Base-by-base conservation (phyloP, 2,329 filamentous ascomycete species). In the Cucurbitaria berberidis region DNA sequence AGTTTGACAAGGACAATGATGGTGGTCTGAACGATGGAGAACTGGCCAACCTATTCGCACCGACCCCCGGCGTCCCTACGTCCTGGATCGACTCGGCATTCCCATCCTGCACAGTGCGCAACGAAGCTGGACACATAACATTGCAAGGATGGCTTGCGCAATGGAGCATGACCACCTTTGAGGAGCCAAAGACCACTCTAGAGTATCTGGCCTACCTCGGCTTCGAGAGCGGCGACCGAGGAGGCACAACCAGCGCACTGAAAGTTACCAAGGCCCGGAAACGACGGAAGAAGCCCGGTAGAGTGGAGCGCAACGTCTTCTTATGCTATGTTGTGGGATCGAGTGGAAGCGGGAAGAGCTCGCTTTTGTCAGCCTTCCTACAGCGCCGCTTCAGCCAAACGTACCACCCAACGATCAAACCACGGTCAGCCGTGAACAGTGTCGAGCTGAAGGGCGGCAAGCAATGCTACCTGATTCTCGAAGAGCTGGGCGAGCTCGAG, bases 111-210 rank as follows among this genome's bases (percentile, higher is more conserved):
- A 97, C 95, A 0, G 93, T 98, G 16, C 88, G 91, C 36, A 98
- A 97, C 70, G 95, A 99, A 76, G 91, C 91, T 8, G 95, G 95
- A 0, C 86, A 98, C 72, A 93, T 99, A 57, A 99, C 95, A 1
- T 81, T 99, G 3, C 95, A 99, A 74, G 95, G 95, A 1, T 99
- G 95, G 95, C 84, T 99, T 32, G 95, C 95, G 3, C 95, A 99
- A 68, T 99, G 95, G 95, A 97, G 93, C 73, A 99, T 99, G 95
- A 99, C 95, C 0, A 99, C 95, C 0, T 99, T 98, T 67, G 86
- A 96, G 55, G 93, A 96, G 51, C 93, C 95, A 11, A 96, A 95
- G 72, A 97, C 91, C 0, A 98, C 95, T 0, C 82, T 99, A 3
- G 93, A 96, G 65, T 99, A 99, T 73, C 86, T 99, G 2, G 95